Evolutionary conservation across 2,329 filamentous ascomycete genomes (phyloP), one percentile per base, ranked within the genome.

Genomic region (Penicillium sp.): DNA sequence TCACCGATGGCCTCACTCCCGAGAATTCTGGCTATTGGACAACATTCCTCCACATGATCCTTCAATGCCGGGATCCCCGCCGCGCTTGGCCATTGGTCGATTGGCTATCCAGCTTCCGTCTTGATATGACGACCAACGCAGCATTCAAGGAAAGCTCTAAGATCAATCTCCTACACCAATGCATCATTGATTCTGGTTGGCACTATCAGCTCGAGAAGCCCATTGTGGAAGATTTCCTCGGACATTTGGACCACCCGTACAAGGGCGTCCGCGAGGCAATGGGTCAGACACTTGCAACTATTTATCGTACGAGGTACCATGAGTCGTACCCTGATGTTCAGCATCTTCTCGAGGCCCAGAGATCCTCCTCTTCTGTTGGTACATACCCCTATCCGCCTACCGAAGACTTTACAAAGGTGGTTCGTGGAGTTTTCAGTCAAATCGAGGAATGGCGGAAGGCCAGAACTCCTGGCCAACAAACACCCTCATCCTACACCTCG

Each of bases 131-230:
- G 6, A 97, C 93, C 0, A 97, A 97, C 69, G 94, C 95, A 4
- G 94, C 94, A 0, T 99, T 99, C 82, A 99, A 99, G 73, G 95
- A 99, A 72, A 96, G 93, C 53, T 95, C 93, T 28, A 97, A 97
- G 77, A 90, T 99, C 16, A 88, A 94, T 62, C 79, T 99, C 30
- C 80, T 99, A 17, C 91, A 97, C 64, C 91, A 96, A 63, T 84
- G 90, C 59, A 89, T 99, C 56, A 86, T 87, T 42, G 91, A 96
- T 66, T 84, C 87, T 35, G 94, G 94, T 1, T 99, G 95, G 94
- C 94, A 99, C 73, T 99, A 97, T 80, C 91, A 91, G 60, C 80
- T 91, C 11, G 90, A 95, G 64, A 85, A 90, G 74, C 91, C 92
- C 0, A 93, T 99, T 48, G 78, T 96, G 7, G 81, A 95, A 33